Percentiles rank a stretch among this genome's conserved stretches.
phyloP scores from a whole-genome alignment of 345 rosid genomes.

The Dimocarpus longan region DNA sequence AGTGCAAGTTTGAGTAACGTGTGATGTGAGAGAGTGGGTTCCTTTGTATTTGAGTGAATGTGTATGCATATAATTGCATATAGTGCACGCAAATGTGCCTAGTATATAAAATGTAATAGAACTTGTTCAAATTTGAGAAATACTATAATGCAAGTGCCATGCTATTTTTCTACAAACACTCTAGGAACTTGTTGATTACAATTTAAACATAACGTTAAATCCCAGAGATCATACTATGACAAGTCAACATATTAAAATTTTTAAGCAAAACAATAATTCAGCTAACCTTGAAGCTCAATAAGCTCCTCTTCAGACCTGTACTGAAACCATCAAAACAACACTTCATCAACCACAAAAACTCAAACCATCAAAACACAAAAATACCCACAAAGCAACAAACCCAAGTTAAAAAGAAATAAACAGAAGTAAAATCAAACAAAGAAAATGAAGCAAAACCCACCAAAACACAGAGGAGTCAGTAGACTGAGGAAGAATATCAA shows the following conservation, averaged over 20 bases:
- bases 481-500: constrained; percentile 71
- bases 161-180: background rate
- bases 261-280: background rate
- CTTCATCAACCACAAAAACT: constrained; percentile 40
- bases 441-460: constrained; percentile 54
- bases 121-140: background rate
- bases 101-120: background rate
- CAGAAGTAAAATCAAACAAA: background rate
- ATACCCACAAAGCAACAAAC: background rate
- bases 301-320: constrained; percentile 99
- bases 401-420: background rate
- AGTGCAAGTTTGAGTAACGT: background rate
- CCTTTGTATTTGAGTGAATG: too few relatives aligned
- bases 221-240: background rate
- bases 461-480: constrained; percentile 87
- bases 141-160: background rate
- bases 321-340: constrained; percentile 59
- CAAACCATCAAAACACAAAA: background rate
- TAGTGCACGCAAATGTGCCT: background rate
- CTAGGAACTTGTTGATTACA: background rate
- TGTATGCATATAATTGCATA: too few relatives aligned
- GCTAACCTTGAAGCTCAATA: constrained; percentile 81
- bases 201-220: background rate
- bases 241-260: background rate
- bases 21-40: too few relatives aligned